phyloP scores from a whole-genome alignment of 768 basidiomycete genomes.

The Dioszegia crocea region DNA sequence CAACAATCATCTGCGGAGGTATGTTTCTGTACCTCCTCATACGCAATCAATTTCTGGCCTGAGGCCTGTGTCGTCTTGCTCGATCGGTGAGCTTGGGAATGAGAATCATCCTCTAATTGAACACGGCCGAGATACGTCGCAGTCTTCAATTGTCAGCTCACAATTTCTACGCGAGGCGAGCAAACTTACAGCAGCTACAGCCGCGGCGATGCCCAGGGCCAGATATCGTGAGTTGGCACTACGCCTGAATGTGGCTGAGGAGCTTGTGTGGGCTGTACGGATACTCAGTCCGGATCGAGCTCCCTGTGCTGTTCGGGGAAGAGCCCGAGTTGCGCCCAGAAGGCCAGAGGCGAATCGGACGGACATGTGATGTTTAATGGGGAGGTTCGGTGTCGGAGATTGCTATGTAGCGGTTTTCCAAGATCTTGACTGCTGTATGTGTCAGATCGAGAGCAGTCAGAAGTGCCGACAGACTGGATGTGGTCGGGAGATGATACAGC shows the following conservation, averaged over 20 bases:
- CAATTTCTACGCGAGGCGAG: not conserved
- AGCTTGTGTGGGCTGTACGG: not conserved
- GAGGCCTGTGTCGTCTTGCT: not conserved
- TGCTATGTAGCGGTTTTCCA: too few relatives aligned
- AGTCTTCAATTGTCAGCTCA: not conserved
- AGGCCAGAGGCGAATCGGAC: not conserved
- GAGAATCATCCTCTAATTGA: not conserved
- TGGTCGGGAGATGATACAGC: too few relatives aligned
- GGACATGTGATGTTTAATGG: not conserved
- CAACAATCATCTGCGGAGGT: conserved; percentile 88
- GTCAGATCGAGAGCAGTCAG: too few relatives aligned
- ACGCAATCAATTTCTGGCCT: conserved; percentile 45
- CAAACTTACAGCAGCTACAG: not conserved
- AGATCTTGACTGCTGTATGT: too few relatives aligned
- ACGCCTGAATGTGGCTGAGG: not conserved
- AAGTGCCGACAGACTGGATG: too few relatives aligned
- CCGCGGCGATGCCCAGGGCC: not conserved
- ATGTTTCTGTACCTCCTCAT: conserved; percentile 57
- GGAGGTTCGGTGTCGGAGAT: too few relatives aligned
- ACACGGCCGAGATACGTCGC: not conserved
- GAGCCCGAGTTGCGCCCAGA: not conserved
- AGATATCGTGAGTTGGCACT: not conserved
- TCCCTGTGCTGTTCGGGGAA: not conserved
- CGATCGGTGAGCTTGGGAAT: not conserved
- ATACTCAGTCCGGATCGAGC: not conserved